Percentiles rank a stretch among this genome's conserved stretches.
Conservation (phyloP, 2,329 filamentous ascomycete species). For the Sporothrix schenckii region DNA sequence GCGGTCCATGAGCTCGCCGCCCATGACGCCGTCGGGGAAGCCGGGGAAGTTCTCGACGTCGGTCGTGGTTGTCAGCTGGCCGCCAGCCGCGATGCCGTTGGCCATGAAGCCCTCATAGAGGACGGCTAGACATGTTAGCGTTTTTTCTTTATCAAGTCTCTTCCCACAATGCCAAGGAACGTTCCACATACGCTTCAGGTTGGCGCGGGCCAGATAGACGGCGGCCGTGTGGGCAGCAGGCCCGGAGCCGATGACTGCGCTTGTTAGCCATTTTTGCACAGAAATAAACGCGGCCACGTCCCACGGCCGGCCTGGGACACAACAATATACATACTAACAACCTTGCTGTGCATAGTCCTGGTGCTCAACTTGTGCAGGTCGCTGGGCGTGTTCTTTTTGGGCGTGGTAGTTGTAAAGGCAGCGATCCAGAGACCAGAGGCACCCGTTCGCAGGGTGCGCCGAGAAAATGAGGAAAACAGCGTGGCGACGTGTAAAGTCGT, state of each 20-base stretch:
- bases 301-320: constrained; percentile 3
- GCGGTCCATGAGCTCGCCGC: constrained; percentile 86
- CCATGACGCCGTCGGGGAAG: constrained; percentile 87
- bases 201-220: constrained; percentile 91
- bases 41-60: constrained; percentile 98
- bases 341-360: constrained; percentile 85
- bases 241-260: constrained; percentile 81
- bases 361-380: constrained; percentile 46
- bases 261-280: constrained; percentile 29
- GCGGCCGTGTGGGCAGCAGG: constrained; percentile 97
- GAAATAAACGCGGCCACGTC: constrained; percentile 22
- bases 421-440: constrained; percentile 72
- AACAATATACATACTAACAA: constrained; percentile 68
- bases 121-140: constrained; percentile 58
- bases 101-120: constrained; percentile 98
- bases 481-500: constrained; percentile 61
- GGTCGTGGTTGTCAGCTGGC: constrained; percentile 96
- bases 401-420: constrained; percentile 66
- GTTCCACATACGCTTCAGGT: constrained; percentile 71
- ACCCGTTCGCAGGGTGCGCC: constrained; percentile 75
- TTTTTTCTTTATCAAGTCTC: too few species aligned
- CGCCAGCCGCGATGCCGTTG: constrained; percentile 92
- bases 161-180: background rate
- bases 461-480: constrained; percentile 85
- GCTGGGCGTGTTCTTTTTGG: constrained; percentile 53